Base-by-base conservation (phyloP, 2,329 filamentous ascomycete genomes). In the Ceratocystis cubensis region DNA sequence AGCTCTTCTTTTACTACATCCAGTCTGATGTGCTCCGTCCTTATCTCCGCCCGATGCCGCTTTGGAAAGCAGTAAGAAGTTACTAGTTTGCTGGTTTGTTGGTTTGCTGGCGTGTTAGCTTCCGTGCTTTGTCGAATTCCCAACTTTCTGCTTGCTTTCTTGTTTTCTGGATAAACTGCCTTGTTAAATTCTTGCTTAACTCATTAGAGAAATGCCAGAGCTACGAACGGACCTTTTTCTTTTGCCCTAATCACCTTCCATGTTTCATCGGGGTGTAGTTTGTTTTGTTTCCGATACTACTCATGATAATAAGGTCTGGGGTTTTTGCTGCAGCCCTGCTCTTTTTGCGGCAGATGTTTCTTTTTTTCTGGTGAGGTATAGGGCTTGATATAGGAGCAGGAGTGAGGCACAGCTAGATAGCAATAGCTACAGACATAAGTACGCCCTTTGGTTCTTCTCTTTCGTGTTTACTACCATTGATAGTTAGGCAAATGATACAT, bases 181-280 rank as follows among this genome's bases (percentile, higher is more conserved):
- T 41, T 41, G 37, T 41, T 41, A 5, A 41, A 41, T 41, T 41
- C 1, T 15, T 13, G 3, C 10, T 41, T 41, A 41, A 15, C 37
- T 15, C 10, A 41, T 41, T 15, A 41, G 37, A 41, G 20, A 53
- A 53, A 8, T 10, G 22, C 22, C 7, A 57, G 53, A 33, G 37
- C 53, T 30, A 30, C 22, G 25, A 57, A 57, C 22, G 20, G 28
- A 28, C 48, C 20, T 30, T 57, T 5, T 57, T 6, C 37, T 5
- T 57, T 17, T 25, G 33, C 53, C 13, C 3, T 33, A 22, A 2
- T 15, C 17, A n/a, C 3, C 8, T 25, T 17, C 1, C 53, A 30
- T 57, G 53, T 57, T 57, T 57, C 53, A 57, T 30, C 53, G 53
- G 53, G 53, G 28, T 30, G 53, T 57, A 30, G 53, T 30, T 57